phyloP scores from a whole-genome alignment of 176 grass and related monocot genomes.

The Aegilops longissima region DNA sequence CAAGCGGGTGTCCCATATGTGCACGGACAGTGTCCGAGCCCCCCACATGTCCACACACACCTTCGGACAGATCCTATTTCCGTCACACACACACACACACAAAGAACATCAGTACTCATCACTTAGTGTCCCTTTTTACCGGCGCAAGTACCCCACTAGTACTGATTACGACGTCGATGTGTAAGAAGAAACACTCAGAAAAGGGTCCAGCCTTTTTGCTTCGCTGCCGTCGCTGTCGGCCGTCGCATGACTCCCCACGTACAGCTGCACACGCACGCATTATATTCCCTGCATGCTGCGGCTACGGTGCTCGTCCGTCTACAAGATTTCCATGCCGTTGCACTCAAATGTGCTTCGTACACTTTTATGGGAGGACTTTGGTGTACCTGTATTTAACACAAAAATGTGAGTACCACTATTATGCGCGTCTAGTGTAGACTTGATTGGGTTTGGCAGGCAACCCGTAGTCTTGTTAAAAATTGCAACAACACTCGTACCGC shows the following conservation, averaged over 20 bases:
- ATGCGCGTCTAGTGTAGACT: background rate
- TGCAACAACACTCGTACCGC: background rate
- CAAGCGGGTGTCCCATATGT: too few species aligned
- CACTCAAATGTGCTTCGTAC: background rate
- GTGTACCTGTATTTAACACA: background rate
- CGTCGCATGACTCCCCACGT: background rate
- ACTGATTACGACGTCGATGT: background rate
- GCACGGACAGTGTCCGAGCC: too few species aligned
- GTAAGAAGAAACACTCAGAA: background rate
- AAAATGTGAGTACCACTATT: background rate
- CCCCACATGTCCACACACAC: too few species aligned
- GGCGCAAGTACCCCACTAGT: too few species aligned
- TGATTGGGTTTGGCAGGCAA: background rate
- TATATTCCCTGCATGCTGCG: background rate
- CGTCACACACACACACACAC: too few species aligned
- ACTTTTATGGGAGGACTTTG: background rate
- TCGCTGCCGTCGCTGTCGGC: background rate
- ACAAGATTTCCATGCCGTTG: background rate
- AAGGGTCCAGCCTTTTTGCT: background rate
- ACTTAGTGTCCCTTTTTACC: too few species aligned
- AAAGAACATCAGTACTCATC: too few species aligned
- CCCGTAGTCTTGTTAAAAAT: background rate
- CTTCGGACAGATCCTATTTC: too few species aligned
- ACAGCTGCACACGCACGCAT: background rate
- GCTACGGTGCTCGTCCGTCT: background rate